Conservation (phyloP, 441 rosid species). For the Metrosideros polymorpha region DNA sequence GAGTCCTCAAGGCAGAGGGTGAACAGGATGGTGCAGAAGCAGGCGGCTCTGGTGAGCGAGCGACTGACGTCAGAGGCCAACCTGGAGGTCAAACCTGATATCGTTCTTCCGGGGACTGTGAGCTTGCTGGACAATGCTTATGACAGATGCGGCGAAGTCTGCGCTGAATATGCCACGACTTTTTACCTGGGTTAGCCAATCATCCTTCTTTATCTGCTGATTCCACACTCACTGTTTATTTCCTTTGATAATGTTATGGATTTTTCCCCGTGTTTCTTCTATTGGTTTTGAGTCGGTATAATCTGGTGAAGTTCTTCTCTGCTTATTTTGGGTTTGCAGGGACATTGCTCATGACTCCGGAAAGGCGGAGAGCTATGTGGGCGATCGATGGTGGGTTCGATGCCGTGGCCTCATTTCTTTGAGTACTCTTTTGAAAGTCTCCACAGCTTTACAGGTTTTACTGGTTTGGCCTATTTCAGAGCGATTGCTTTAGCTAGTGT, state of each 20-base stretch:
- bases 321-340: conserved; percentile 20
- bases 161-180: conserved; percentile 80
- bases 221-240: neutral
- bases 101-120: conserved; percentile 42
- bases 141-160: conserved; percentile 69
- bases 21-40: conserved; percentile 66
- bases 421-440: neutral
- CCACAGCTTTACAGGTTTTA: neutral
- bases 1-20: conserved; percentile 72
- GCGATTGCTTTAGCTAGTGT: neutral
- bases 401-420: neutral
- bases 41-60: conserved; percentile 67
- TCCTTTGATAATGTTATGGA: neutral
- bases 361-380: conserved; percentile 72
- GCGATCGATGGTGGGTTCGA: conserved; percentile 52
- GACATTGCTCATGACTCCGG: conserved; percentile 71
- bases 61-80: conserved; percentile 26
- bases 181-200: conserved; percentile 52
- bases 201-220: neutral
- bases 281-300: neutral
- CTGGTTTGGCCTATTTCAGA: neutral
- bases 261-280: neutral
- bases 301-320: neutral
- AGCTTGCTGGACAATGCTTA: conserved; percentile 66
- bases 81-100: conserved; percentile 27